Percentiles rank a stretch among this genome's conserved stretches.
phyloP scores from a whole-genome alignment of 2,329 filamentous ascomycete genomes.

The Fusarium solani-melongenae region DNA sequence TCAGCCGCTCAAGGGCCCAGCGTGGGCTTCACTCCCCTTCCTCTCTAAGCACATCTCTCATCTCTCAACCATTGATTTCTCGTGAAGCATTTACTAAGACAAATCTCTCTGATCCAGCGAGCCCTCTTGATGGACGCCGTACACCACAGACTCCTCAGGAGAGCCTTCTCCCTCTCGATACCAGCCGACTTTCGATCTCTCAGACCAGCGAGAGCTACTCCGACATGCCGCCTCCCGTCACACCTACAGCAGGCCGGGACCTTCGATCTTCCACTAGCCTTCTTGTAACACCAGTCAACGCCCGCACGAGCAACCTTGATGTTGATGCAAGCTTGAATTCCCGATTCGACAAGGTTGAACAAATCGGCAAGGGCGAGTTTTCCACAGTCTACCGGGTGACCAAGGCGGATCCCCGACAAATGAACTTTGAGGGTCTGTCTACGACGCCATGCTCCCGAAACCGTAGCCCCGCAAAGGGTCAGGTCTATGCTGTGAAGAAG shows the following conservation, averaged over 20 bases:
- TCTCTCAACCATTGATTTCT: conserved; percentile 39
- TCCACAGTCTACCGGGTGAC: conserved; percentile 90
- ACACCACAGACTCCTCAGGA: conserved; percentile 86
- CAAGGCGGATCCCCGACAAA: conserved; percentile 44
- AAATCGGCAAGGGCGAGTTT: conserved; percentile 90
- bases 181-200: conserved; percentile 86
- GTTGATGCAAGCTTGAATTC: conserved; percentile 78
- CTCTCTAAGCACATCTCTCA: conserved; percentile 46
- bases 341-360: conserved; percentile 83
- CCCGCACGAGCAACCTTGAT: conserved; percentile 73
- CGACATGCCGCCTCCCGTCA: conserved; percentile 72
- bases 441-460: conserved; percentile 60
- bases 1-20: conserved; percentile 47
- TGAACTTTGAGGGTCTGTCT: conserved; percentile 53
- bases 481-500: conserved; percentile 94
- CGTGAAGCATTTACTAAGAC: conserved; percentile 64
- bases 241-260: conserved; percentile 75
- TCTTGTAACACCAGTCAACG: conserved; percentile 77
- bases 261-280: conserved; percentile 60
- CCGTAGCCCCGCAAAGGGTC: conserved; percentile 63
- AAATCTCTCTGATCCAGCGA: conserved; percentile 63
- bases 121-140: conserved; percentile 67
- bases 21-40: conserved; percentile 49
- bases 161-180: conserved; percentile 78
- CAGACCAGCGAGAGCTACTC: conserved; percentile 58